These are phyloP conservation scores for Nicotiana otophora DNA, from an alignment of 257 asterid genomes.

Conservation along the genomic window DNA sequence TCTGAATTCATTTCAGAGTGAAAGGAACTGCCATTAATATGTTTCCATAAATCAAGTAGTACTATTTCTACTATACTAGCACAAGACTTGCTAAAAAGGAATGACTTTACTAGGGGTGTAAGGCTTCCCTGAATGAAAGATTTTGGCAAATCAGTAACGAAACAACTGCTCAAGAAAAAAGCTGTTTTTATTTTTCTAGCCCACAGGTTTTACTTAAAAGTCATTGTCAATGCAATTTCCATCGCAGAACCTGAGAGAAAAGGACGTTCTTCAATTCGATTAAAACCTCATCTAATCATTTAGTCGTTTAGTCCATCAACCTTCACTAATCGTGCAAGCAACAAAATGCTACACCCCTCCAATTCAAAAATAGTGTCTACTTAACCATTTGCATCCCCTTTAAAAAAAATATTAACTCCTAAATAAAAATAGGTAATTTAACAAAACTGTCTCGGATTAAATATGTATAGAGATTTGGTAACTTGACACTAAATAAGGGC, in stretches of 20 bases:
- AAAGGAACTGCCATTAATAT: constrained; percentile 23
- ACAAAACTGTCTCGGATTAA: too few relatives aligned
- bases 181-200: background rate
- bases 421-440: background rate
- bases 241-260: constrained; percentile 24
- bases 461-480: too few relatives aligned
- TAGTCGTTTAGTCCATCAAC: background rate
- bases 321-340: constrained; percentile 28
- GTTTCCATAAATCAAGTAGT: background rate
- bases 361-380: too few relatives aligned
- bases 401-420: background rate
- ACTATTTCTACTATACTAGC: background rate
- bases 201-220: constrained; percentile 8
- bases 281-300: background rate
- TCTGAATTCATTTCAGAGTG: constrained; percentile 12
- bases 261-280: constrained; percentile 2
- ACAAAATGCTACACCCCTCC: background rate
- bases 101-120: background rate
- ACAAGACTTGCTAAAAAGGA: constrained; percentile 6
- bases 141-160: background rate
- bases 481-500: too few relatives aligned
- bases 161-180: background rate
- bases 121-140: background rate
- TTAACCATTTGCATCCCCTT: too few relatives aligned
- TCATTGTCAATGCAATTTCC: constrained; percentile 18